A percentile compares a stretch with the other conserved stretches of the same genome.
Conservation (phyloP, 345 rosid species). For the Noccaea bulbosa region DNA sequence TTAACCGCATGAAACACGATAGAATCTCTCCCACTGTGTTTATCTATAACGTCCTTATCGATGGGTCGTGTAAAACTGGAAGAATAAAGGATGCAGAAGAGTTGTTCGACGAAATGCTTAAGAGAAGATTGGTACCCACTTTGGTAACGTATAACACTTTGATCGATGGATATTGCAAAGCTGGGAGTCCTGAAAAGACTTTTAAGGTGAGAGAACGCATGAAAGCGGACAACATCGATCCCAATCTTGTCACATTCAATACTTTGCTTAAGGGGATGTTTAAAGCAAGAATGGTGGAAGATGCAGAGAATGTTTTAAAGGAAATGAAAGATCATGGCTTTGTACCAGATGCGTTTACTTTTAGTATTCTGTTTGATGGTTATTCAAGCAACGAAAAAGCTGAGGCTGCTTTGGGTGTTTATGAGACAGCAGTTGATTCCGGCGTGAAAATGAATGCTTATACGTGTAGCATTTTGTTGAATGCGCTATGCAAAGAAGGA, state of each 20-base stretch:
- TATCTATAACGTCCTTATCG: slow-evolving; percentile 65
- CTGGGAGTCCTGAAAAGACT: slow-evolving; percentile 56
- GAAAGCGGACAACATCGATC: slow-evolving; percentile 54
- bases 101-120: slow-evolving; percentile 69
- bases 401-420: slow-evolving; percentile 55
- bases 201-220: slow-evolving; percentile 58
- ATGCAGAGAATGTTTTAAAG: slow-evolving; percentile 52
- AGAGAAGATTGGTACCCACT: slow-evolving; percentile 47
- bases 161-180: slow-evolving; percentile 74
- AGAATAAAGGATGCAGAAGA: slow-evolving; percentile 65
- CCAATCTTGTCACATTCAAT: slow-evolving; percentile 70
- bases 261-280: slow-evolving; percentile 68
- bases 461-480: slow-evolving; percentile 63
- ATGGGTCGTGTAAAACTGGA: slow-evolving; percentile 61
- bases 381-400: slow-evolving; percentile 47
- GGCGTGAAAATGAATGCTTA: slow-evolving; percentile 59
- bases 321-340: slow-evolving; percentile 77
- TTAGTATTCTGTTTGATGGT: slow-evolving; percentile 62
- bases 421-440: slow-evolving; percentile 46
- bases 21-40: slow-evolving; percentile 56
- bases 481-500: slow-evolving; percentile 67
- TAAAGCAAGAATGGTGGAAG: slow-evolving; percentile 60
- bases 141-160: slow-evolving; percentile 68
- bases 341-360: slow-evolving; percentile 66
- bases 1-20: slow-evolving; percentile 60